phyloP scores from a whole-genome alignment of 306 rosid genomes.

The Begonia loranthoides region DNA sequence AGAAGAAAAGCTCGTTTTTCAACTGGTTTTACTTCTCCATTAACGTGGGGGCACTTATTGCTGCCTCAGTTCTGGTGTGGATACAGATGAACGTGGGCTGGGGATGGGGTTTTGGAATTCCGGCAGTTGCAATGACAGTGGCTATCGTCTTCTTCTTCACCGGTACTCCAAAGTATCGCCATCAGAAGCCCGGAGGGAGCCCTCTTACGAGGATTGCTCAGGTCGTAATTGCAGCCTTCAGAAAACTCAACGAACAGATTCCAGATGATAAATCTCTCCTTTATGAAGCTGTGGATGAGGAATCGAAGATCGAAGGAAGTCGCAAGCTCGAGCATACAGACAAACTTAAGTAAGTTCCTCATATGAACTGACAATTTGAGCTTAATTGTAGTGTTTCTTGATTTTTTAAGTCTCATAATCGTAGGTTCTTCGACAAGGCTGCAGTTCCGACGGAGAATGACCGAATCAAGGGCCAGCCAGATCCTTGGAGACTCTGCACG shows the following conservation, averaged over 20 bases:
- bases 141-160: constrained; percentile 51
- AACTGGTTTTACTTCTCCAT: constrained; percentile 86
- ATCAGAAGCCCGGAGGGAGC: constrained; percentile 72
- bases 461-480: constrained; percentile 12
- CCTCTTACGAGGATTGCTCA: constrained; percentile 63
- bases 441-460: constrained; percentile 34
- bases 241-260: constrained; percentile 30
- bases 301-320: constrained; percentile 61
- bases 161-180: constrained; percentile 45
- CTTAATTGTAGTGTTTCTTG: background rate
- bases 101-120: constrained; percentile 91
- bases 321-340: constrained; percentile 70
- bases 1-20: constrained; percentile 61
- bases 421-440: constrained; percentile 74
- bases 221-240: constrained; percentile 49
- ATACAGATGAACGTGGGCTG: constrained; percentile 77
- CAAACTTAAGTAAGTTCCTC: constrained; percentile 32
- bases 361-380: background rate
- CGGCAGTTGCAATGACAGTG: constrained; percentile 62
- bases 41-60: constrained; percentile 58
- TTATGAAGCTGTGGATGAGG: constrained; percentile 49
- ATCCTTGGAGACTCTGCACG: constrained; percentile 68
- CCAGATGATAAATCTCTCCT: constrained; percentile 58
- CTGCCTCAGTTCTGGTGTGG: constrained; percentile 71
- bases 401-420: constrained; percentile 3